Evolutionary conservation across 352 stramenopile genomes (phyloP), one percentile per base, ranked within the genome.

Genomic region (Phytophthora capsici): DNA sequence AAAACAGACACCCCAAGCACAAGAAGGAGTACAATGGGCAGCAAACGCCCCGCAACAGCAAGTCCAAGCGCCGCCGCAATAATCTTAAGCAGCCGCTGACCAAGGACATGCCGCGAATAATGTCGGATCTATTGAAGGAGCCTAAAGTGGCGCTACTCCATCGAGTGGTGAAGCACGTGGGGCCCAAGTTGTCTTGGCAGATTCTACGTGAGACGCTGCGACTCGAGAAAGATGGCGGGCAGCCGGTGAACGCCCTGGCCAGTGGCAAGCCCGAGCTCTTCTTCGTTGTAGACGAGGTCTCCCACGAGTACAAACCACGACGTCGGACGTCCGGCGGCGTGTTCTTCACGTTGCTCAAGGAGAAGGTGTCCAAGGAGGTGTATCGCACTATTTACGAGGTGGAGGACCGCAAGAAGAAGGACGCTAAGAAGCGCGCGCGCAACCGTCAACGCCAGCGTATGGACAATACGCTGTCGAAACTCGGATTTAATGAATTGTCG

Each of bases 301-400:
- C 72, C 26, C 69, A 71, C 23, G 67, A 80, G 56, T 73, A 67
- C 23, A 77, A 79, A 55, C 75, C 78, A 20, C 78, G 85, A 12
- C 70, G 78, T n/a, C 85, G 83, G 25, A 90, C 85, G n/a, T 86
- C 80, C 16, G 85, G 85, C 17, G 85, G 83, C 20, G 75, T 91
- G 3, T 94, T 81, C 56, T 82, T 94, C 41, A 73, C 77, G 37
- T 71, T 92, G 28, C 67, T 94, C 22, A 85, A 88, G 46, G 74
- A 83, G 0, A 72, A 81, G 34, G 85, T 91, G 74, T 54, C 76
- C 0, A 84, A 82, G 43, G 83, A 94, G 19, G 71, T 72, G 51
- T 94, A 94, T 63, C 80, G 82, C 17, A 68, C 83, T 14, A 91
- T 94, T 54, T 94, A 91, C 55, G 81, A 85, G 54, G 68, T 94